phyloP scores from a whole-genome alignment of 805 yeast genomes.

The Wickerhamomyces chaumierensis region DNA sequence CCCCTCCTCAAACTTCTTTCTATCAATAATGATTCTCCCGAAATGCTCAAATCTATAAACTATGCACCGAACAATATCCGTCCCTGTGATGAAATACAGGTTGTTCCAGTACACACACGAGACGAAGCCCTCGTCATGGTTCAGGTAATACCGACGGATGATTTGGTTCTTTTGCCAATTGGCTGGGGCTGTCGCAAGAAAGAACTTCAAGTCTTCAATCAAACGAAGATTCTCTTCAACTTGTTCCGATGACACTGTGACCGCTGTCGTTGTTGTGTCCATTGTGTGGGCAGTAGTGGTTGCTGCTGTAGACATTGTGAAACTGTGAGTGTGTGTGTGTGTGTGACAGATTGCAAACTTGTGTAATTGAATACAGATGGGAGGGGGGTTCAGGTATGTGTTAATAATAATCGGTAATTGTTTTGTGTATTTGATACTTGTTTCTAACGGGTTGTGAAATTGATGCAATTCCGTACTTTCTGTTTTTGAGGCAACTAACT shows the following conservation, averaged over 20 bases:
- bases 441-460: background rate
- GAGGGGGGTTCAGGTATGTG: too few species aligned
- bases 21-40: slow-evolving; percentile 74
- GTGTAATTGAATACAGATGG: too few species aligned
- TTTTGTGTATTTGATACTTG: too few species aligned
- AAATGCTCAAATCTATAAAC: slow-evolving; percentile 82
- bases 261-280: background rate
- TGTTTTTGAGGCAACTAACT: background rate
- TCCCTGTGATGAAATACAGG: slow-evolving; percentile 83
- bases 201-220: slow-evolving; percentile 73
- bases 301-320: background rate
- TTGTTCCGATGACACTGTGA: slow-evolving; percentile 10
- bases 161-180: slow-evolving; percentile 86
- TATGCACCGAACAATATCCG: slow-evolving; percentile 89
- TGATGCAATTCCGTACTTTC: background rate
- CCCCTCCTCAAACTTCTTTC: slow-evolving; percentile 95
- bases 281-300: too few species aligned
- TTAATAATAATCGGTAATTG: too few species aligned
- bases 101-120: slow-evolving; percentile 89
- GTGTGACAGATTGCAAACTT: too few species aligned
- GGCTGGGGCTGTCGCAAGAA: slow-evolving; percentile 88
- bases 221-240: slow-evolving; percentile 45
- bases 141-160: slow-evolving; percentile 73
- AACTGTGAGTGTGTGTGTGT: background rate
- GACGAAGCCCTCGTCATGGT: slow-evolving; percentile 86